phyloP scores from a whole-genome alignment of 441 rosid genomes.

The Syzygium malaccense region DNA sequence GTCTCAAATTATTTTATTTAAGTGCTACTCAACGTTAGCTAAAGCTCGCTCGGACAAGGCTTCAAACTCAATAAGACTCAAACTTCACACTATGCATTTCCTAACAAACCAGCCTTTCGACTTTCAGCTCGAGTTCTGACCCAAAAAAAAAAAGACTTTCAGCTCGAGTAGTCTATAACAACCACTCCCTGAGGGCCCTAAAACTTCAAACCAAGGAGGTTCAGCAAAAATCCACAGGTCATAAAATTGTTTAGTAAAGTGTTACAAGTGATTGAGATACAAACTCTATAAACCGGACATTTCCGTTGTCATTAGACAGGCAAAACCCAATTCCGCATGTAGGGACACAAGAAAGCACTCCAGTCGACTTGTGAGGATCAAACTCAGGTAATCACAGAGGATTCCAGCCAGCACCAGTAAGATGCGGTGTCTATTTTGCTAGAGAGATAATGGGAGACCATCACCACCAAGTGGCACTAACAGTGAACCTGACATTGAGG shows the following conservation, averaged over 20 bases:
- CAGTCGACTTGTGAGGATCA: background rate
- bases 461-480: background rate
- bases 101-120: background rate
- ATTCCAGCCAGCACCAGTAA: background rate
- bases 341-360: background rate
- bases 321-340: background rate
- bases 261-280: background rate
- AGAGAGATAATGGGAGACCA: background rate
- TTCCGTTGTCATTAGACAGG: background rate
- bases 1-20: no score
- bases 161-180: background rate
- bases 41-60: background rate
- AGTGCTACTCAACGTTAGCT: background rate
- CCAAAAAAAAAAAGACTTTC: background rate
- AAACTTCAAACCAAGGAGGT: background rate
- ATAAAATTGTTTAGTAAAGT: background rate
- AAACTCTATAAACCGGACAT: background rate
- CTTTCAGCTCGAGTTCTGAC: background rate
- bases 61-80: background rate
- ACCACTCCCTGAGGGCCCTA: background rate
- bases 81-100: background rate
- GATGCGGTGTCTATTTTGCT: background rate
- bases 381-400: background rate
- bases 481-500: background rate
- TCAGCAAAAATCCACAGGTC: background rate